Conservation (phyloP, 352 stramenopile genomes). For the Globisporangium perplexum region DNA sequence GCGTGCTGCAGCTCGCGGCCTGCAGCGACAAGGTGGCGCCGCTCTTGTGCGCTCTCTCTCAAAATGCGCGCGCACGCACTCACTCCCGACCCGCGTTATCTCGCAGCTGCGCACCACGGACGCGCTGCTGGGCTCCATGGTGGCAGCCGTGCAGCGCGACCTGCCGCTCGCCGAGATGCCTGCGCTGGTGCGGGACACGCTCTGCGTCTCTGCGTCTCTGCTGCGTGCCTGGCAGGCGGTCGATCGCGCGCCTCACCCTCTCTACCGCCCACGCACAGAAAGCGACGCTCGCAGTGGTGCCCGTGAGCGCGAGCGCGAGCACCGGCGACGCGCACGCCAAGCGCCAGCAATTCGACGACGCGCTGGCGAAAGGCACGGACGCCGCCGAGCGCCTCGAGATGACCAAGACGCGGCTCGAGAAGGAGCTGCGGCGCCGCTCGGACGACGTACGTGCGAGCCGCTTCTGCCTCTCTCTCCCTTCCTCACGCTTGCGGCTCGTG, state of each 20-base stretch:
- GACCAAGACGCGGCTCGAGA: slow-evolving; percentile 56
- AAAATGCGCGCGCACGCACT: background rate
- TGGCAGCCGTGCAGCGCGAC: slow-evolving; percentile 30
- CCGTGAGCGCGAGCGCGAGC: slow-evolving; percentile 17
- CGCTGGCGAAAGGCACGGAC: slow-evolving; percentile 46
- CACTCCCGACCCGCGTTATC: background rate
- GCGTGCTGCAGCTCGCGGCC: slow-evolving; percentile 63
- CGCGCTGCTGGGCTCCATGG: slow-evolving; percentile 33
- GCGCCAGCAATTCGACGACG: slow-evolving; percentile 51
- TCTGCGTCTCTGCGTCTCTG: background rate
- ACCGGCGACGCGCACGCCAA: slow-evolving; percentile 23
- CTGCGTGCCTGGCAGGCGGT: too few species aligned
- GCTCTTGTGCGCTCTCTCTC: background rate
- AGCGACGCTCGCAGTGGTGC: slow-evolving; percentile 55
- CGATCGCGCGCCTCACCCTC: too few species aligned
- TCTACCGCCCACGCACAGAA: slow-evolving; percentile 17
- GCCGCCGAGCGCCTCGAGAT: slow-evolving; percentile 61
- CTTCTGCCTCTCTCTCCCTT: too few species aligned
- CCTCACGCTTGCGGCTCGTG: too few species aligned
- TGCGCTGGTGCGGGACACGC: slow-evolving; percentile 17
- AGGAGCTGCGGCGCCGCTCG: slow-evolving; percentile 51
- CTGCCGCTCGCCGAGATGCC: slow-evolving; percentile 44
- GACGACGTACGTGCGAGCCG: slow-evolving; percentile 19
- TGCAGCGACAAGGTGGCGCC: slow-evolving; percentile 66
- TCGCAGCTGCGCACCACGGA: slow-evolving; percentile 52